Evolutionary conservation across 2,329 filamentous ascomycete species (phyloP), one percentile per base, ranked within the genome.

Genomic region (Ophiocordyceps camponoti-rufipedis): DNA sequence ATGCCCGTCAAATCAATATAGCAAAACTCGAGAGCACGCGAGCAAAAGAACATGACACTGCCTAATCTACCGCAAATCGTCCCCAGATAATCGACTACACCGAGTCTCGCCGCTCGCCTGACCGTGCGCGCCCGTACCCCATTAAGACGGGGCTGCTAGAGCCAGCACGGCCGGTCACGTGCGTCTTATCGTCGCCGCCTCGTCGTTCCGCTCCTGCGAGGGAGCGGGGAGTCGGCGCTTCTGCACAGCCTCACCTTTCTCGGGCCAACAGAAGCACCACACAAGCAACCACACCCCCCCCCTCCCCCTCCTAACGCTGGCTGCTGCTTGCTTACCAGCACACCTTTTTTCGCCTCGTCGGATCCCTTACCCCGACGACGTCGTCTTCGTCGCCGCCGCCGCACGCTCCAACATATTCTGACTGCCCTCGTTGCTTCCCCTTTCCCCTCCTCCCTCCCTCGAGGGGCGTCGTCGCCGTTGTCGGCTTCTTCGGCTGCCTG

Each of bases 231-330:
- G 46, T 43, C 46, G 43, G 41, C 43, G 43, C 33, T 43, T 29
- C 45, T 49, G 52, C 54, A 19, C 44, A 52, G 44, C 46, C 52
- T 47, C 46, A 44, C 29, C 43, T 38, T 23, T 38, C 35, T 16
- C 35, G 35, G 14, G 35, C 35, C 35, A 43, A 32, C 31, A 35
- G 13, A 42, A 23, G 23, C 23, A 23, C 23, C 23, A 23, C 5
- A 3, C 23, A 23, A n/a, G n/a, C n/a, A n/a, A n/a, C n/a, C 23
- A 3, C 44, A 18, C 44, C 39, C 47, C 33, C 41, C 29, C 13
- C 39, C 28, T 11, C 14, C 28, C 23, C 38, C 29, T 44, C 31
- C 31, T 16, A 28, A 44, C 42, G 29, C 35, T 16, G 16, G 35
- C 35, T 38, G 14, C 12, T n/a, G 13, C 13, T 38, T 38, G 35